Base-by-base conservation (phyloP, 1,284 basidiomycete genomes). In the Malassezia brasiliensis region DNA sequence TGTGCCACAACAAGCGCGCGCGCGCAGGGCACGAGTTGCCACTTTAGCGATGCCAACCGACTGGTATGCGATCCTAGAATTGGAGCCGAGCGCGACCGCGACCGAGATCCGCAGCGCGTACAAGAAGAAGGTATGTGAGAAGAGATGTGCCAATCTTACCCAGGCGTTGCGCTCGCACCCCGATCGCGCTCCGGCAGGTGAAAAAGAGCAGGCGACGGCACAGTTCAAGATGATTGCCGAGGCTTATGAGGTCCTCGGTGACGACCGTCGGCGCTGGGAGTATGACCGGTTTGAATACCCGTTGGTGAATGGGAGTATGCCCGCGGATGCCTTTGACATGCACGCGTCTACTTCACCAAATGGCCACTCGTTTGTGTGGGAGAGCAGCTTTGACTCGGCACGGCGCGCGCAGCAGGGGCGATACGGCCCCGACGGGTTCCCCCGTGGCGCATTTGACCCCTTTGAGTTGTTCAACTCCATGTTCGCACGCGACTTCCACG, bases 391-490 rank as follows among this genome's bases (percentile, higher is more conserved):
- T 20, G 69, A 71, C 47, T 71, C 69, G 14, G 69, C 69, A 1
- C 54, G 69, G 17, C 39, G 69, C 10, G 66, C 68, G 10, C 60
- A 67, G 35, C 51, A 60, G 14, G 61, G 61, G 1, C 40, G 58
- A n/a, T 41, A 61, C 6, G 68, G 67, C 19, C 47, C 61, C 4
- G 66, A 68, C 20, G 54, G 47, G 1, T 52, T 57, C 20, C 12
- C 31, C 11, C 50, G 51, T 20, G 51, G 46, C 17, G 31, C 34
- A 8, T 59, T 63, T 20, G 68, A 71, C 25, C 69, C 69, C 5
- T 71, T 69, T 31, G 65, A 68, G 58, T 53, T 71, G 44, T 71
- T 71, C 50, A 69, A 69, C 47, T 60, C 60, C 50, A 71, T 71
- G 69, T 71, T 71, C 38, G 60, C 55, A 25, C 55, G 55, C 39